Conservation (phyloP, 2,329 filamentous ascomycete species). For the Clonostachys byssicola region DNA sequence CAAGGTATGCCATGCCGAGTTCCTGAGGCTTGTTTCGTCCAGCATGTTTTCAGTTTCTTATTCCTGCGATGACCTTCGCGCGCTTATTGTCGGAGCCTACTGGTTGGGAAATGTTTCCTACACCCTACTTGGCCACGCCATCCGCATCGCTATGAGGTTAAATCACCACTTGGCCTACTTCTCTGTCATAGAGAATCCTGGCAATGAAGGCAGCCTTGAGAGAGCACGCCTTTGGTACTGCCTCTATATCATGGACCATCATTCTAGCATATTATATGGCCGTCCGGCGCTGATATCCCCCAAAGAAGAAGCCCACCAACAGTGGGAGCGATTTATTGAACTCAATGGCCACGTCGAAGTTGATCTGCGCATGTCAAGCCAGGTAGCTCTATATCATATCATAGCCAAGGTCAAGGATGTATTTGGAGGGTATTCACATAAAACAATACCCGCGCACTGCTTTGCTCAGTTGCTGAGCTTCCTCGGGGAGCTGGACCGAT, state of each 20-base stretch:
- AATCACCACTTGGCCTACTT: constrained; percentile 49
- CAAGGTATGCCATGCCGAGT: constrained; percentile 52
- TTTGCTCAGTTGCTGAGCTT: constrained; percentile 30
- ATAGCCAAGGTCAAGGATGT: too few relatives aligned
- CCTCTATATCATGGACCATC: constrained; percentile 61
- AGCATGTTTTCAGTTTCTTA: constrained; percentile 50
- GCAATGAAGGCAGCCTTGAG: constrained; percentile 41
- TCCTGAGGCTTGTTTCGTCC: constrained; percentile 51
- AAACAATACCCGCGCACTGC: too few relatives aligned
- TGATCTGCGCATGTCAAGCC: too few relatives aligned
- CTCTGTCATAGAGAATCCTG: constrained; percentile 29
- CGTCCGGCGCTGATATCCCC: constrained; percentile 58
- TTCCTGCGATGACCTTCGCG: constrained; percentile 54
- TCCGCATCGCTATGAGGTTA: constrained; percentile 53
- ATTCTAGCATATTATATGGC: constrained; percentile 58
- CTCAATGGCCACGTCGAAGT: constrained; percentile 26
- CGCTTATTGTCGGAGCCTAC: constrained; percentile 58
- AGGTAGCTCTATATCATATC: too few relatives aligned
- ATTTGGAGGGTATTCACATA: too few relatives aligned
- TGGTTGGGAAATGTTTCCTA: constrained; percentile 53
- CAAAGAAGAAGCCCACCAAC: constrained; percentile 49
- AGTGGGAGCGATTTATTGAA: constrained; percentile 32
- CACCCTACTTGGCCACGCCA: constrained; percentile 56
- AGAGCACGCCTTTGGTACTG: constrained; percentile 58
- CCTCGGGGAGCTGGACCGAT: background rate